Evolutionary conservation across 2,329 filamentous ascomycete genomes (phyloP), one percentile per base, ranked within the genome.

Genomic region (Penicillium concentricum): DNA sequence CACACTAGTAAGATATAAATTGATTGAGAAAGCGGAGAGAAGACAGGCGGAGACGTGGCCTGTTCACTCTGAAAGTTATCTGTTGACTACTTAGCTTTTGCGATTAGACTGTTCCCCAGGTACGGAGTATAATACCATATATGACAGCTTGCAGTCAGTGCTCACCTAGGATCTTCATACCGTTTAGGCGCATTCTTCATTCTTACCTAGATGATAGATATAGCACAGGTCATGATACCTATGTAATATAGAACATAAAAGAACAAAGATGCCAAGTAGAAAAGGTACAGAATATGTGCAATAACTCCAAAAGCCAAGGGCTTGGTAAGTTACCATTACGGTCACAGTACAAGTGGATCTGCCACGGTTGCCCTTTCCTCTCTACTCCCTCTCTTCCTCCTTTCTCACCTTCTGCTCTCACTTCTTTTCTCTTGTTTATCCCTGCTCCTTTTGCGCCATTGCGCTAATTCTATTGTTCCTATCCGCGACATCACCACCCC

Each of bases 31-130:
- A 20, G 43, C 35, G 37, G 44, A 51, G 45, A 51, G n/a, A 32
- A 57, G 51, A 54, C 28, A 51, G 57, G 51, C 55, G 56, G 64
- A 66, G 64, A 66, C 64, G 64, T 66, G 64, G 64, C 64, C 64
- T 66, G 64, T 66, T 64, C 62, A 54, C 54, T 22, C 26, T 30
- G 16, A 22, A 41, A 35, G 12, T 30, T 18, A 45, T n/a, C 6
- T 26, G n/a, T n/a, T n/a, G n/a, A n/a, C n/a, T n/a, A n/a, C n/a
- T n/a, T n/a, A n/a, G n/a, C n/a, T 38, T 16, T 43, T 10, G 41
- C n/a, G 7, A 45, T 45, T 12, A 37, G 32, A 51, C 38, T n/a
- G 44, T 39, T 49, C 34, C 24, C 48, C 38, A 20, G 9, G n/a
- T 38, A 34, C 34, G 13, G 8, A 5, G n/a, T 32, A 22, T 5